Percentiles rank a stretch among this genome's conserved stretches.
Conservation (phyloP, 331 rosid species). For the Erythrophleum ivorense region DNA sequence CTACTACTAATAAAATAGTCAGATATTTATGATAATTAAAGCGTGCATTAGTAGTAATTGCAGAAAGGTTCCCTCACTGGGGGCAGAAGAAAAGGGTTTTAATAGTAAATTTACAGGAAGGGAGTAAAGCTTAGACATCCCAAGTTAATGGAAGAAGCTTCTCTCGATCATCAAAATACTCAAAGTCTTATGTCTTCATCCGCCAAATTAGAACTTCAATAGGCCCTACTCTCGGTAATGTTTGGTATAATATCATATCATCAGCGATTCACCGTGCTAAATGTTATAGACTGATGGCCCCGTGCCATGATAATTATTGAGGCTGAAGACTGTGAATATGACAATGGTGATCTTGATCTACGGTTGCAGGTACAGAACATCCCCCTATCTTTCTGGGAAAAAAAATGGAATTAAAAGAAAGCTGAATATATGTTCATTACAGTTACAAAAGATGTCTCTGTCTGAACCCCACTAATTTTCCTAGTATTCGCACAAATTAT, state of each 20-base stretch:
- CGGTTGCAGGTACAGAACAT: not conserved
- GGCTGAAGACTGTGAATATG: slow-evolving; percentile 17
- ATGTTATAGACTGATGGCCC: slow-evolving; percentile 8
- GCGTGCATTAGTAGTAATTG: not conserved
- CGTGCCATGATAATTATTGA: not conserved
- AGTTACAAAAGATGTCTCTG: not conserved
- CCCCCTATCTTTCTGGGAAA: not conserved
- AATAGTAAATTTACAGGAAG: not conserved
- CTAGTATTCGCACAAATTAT: not conserved
- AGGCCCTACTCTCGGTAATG: not conserved
- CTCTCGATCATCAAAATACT: not conserved
- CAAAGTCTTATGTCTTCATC: not conserved
- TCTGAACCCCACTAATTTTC: slow-evolving; percentile 10
- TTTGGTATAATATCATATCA: not conserved
- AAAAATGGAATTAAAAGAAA: not conserved
- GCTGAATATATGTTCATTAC: not conserved
- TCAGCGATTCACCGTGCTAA: slow-evolving; percentile 12
- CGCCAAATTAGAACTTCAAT: not conserved
- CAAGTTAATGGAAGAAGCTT: too few species aligned
- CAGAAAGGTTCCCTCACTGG: too few species aligned
- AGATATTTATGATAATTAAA: not conserved
- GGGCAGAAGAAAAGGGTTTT: too few species aligned
- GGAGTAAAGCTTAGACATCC: too few species aligned
- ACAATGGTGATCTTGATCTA: not conserved
- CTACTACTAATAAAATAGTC: not conserved